phyloP scores from a whole-genome alignment of 2,329 filamentous ascomycete species.

The Ophiostoma sp. region DNA sequence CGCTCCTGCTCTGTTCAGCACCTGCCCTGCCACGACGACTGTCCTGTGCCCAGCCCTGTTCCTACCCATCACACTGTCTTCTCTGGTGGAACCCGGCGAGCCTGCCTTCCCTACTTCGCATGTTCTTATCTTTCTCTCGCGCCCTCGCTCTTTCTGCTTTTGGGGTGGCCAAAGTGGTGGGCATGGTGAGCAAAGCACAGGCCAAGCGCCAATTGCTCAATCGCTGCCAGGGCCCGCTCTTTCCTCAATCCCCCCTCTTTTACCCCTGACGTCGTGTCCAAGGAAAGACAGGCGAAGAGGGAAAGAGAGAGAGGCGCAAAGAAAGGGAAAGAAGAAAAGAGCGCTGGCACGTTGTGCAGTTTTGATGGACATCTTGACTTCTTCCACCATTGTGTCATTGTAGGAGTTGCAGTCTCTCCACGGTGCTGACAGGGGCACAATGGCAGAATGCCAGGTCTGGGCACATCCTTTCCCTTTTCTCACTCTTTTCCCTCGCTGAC shows the following conservation, averaged over 20 bases:
- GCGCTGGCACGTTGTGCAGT: not conserved
- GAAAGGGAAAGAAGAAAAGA: not conserved
- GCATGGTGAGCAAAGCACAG: constrained; percentile 6
- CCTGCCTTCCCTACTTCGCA: not conserved
- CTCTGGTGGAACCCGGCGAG: not conserved
- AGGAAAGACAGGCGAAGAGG: not conserved
- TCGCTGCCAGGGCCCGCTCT: not conserved
- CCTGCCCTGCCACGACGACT: not conserved
- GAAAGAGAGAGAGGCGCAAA: not conserved
- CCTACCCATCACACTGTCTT: not conserved
- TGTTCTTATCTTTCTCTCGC: not conserved
- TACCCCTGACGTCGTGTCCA: constrained; percentile 6
- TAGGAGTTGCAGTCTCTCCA: not conserved
- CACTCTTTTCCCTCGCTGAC: not conserved
- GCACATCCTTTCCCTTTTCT: not conserved
- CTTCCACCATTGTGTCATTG: constrained; percentile 1
- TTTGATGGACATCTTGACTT: not conserved
- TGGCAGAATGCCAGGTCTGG: not conserved
- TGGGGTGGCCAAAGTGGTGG: not conserved
- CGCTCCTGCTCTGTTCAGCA: not conserved
- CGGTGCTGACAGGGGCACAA: not conserved
- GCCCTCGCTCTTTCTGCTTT: constrained; percentile 3
- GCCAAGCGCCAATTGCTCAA: not conserved
- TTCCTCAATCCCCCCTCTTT: not conserved
- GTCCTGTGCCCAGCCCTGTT: not conserved